Percentiles rank a stretch among this genome's conserved stretches.
Evolutionary conservation across 148 eudicot genomes (phyloP).

Genomic region (Vaccinium vitisidaea): DNA sequence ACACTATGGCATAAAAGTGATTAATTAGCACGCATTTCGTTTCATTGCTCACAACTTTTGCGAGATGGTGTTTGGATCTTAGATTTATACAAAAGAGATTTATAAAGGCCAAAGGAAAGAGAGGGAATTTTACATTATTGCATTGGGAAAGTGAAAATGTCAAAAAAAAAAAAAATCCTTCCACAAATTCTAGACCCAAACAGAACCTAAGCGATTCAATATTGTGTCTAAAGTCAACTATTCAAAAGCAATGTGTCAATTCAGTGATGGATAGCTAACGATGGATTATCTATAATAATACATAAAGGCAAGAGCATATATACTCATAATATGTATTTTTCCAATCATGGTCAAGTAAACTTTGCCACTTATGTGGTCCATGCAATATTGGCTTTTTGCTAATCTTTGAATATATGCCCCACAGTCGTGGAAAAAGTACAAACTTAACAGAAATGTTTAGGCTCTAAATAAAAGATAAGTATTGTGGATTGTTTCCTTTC

Average conservation of each 20-base stretch:
- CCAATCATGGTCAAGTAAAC: background rate
- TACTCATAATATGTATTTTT: background rate
- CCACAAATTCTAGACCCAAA: background rate
- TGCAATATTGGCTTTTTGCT: background rate
- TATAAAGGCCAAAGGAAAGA: background rate
- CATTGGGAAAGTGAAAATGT: background rate
- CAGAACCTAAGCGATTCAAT: background rate
- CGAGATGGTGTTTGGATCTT: no score
- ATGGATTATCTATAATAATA: background rate
- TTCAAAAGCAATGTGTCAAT: background rate
- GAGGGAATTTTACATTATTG: background rate
- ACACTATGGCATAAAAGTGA: no score
- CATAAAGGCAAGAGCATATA: background rate
- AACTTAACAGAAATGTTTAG: background rate
- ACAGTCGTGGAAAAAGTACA: background rate
- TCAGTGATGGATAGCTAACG: background rate
- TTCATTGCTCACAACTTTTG: no score
- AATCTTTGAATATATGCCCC: slow-evolving; percentile 17
- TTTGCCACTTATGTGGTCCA: background rate
- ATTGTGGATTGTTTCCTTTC: background rate
- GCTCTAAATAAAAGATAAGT: background rate
- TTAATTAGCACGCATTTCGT: no score
- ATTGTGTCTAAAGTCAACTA: background rate
- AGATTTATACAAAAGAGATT: no score
- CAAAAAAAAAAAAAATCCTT: background rate